phyloP scores from a whole-genome alignment of 2,329 filamentous ascomycete species.

The Aspergillus spinulosporus region DNA sequence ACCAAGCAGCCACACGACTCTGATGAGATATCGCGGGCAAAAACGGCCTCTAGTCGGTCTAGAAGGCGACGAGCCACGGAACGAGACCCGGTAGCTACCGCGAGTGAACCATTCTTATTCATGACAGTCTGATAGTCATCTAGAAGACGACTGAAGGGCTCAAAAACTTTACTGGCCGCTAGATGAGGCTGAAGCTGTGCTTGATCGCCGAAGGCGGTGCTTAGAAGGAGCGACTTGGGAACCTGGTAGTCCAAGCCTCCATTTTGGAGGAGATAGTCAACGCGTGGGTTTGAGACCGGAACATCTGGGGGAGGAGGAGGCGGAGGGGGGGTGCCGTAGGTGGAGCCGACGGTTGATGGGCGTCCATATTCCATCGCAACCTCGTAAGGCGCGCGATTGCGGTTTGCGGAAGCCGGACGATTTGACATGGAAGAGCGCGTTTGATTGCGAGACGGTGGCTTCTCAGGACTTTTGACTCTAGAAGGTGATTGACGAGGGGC shows the following conservation, averaged over 20 bases:
- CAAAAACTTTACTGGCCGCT: slow-evolving; percentile 73
- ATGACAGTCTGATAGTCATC: slow-evolving; percentile 85
- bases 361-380: slow-evolving; percentile 38
- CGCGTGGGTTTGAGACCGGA: slow-evolving; percentile 70
- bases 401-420: slow-evolving; percentile 22
- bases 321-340: slow-evolving; percentile 57
- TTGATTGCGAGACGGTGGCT: slow-evolving; percentile 39
- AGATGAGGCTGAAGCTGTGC: slow-evolving; percentile 63
- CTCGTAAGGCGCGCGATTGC: slow-evolving; percentile 37
- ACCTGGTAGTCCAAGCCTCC: slow-evolving; percentile 74
- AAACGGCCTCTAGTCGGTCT: slow-evolving; percentile 89
- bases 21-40: slow-evolving; percentile 84
- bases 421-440: slow-evolving; percentile 35
- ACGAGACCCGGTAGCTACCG: slow-evolving; percentile 91
- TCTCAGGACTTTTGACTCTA: slow-evolving; percentile 32
- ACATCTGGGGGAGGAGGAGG: slow-evolving; percentile 72
- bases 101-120: slow-evolving; percentile 79
- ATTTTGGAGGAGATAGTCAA: slow-evolving; percentile 89
- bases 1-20: slow-evolving; percentile 85
- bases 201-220: slow-evolving; percentile 56
- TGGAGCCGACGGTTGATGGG: slow-evolving; percentile 31
- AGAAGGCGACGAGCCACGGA: slow-evolving; percentile 88
- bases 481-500: slow-evolving; percentile 42
- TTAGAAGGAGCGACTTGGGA: slow-evolving; percentile 67
- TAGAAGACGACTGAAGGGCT: slow-evolving; percentile 77